Evolutionary conservation across 495 filamentous ascomycete genomes (phyloP).

Genomic region (Xylaria longipes): DNA sequence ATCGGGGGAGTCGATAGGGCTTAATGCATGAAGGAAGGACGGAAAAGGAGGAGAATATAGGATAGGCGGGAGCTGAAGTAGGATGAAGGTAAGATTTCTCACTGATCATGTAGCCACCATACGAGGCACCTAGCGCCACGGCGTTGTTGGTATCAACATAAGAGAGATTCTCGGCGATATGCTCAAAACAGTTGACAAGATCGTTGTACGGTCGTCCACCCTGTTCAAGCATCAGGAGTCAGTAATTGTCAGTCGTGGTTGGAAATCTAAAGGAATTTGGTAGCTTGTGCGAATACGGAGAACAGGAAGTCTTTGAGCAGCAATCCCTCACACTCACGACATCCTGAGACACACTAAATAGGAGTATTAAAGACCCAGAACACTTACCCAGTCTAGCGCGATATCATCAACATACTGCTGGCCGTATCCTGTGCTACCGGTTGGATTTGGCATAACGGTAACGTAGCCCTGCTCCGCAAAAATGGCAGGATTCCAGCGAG

Average conservation of each 20-base stretch:
- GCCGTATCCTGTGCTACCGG: slow-evolving; percentile 85
- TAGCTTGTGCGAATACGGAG: background rate
- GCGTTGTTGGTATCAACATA: slow-evolving; percentile 81
- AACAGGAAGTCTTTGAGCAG: background rate
- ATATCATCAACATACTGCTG: slow-evolving; percentile 81
- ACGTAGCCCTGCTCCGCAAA: slow-evolving; percentile 94
- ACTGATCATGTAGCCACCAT: slow-evolving; percentile 88
- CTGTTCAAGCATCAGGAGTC: background rate
- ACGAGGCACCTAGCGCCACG: slow-evolving; percentile 83
- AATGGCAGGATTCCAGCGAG: slow-evolving; percentile 88
- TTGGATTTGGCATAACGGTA: slow-evolving; percentile 86
- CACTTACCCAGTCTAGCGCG: slow-evolving; percentile 64
- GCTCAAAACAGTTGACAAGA: slow-evolving; percentile 78
- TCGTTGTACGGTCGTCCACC: slow-evolving; percentile 81
- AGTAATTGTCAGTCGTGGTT: background rate
- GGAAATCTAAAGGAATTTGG: background rate
- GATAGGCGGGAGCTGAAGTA: background rate
- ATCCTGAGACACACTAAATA: background rate
- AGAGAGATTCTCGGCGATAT: slow-evolving; percentile 70
- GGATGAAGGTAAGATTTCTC: slow-evolving; percentile 19
- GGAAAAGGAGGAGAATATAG: background rate
- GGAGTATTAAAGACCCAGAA: background rate
- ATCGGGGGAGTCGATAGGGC: background rate
- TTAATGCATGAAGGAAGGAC: background rate
- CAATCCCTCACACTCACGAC: background rate